Base-by-base conservation (phyloP, 2,329 filamentous ascomycete genomes). In the Ophiostoma piceae region DNA sequence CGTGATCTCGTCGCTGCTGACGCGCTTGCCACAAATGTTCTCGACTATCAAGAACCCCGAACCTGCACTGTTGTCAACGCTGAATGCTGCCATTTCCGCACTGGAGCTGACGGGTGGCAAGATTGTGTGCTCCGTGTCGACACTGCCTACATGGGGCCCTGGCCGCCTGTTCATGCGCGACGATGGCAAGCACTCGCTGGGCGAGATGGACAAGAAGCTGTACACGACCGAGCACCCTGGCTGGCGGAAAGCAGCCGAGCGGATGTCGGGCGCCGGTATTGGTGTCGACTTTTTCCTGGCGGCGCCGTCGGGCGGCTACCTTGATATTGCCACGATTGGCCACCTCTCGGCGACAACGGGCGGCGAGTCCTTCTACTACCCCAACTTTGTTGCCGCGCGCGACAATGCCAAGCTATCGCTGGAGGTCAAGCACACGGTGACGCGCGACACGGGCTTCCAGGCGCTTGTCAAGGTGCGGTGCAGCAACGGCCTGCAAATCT, bases 391-490 rank as follows among this genome's bases (percentile, higher is more conserved):
- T 71, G 88, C 90, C 8, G 91, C 91, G 8, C 88, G 95, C 51
- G 95, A 99, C 79, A 88, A 90, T 62, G 84, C 92, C 70, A 96
- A 94, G 81, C 81, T 99, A 54, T 90, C 90, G 2, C 86, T 90
- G 66, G 95, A 99, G 80, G 88, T 99, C 73, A 87, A 89, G 74
- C 94, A 97, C 76, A 88, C 92, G 0, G 88, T 97, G 39, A 93
- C 89, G 2, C 86, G 95, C 73, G 94, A 97, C 78, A 97, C 94
- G 66, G 95, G 95, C 29, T 98, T 92, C 82, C 94, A 97, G 79
- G 93, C 93, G 26, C 83, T 99, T 75, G 96, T 99, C 92, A 99
- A 99, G 83, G 94, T 99, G 71, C 90, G 95, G 72, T 99, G 95
- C 81, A 97, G 94, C 22, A 99, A 97, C 75, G 95, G 95, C 22